Base-by-base conservation (phyloP, 2,329 filamentous ascomycete species). In the Aurifilum marmelostoma region DNA sequence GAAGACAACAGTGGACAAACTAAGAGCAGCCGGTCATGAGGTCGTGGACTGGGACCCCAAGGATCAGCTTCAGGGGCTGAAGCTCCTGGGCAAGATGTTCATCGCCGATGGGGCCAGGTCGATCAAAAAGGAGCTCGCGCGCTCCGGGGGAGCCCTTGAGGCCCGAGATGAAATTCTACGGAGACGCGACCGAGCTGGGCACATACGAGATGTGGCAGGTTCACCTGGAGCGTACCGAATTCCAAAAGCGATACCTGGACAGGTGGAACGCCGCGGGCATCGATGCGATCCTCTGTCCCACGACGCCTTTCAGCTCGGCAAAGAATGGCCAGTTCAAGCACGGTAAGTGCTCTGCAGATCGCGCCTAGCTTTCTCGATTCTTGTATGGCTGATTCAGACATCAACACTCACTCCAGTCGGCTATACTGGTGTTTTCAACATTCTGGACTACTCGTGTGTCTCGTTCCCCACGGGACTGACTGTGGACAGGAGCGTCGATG, bases 221-320 rank as follows among this genome's bases (percentile, higher is more conserved):
- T 60, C 83, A 85, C 32, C 63, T 79, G 1, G 82, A 85, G 69
- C 77, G 84, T 9, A 78, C 79, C 0, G 80, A 75, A 0, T 84
- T 79, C 71, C 83, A 84, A 76, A 83, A 83, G 71, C 75, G 76
- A 7, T 83, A 84, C 60, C 74, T 84, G 0, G 80, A 83, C 34
- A 77, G 81, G 6, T 71, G 70, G 70, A 71, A 68, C 14, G 76
- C 83, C 81, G 70, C 75, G 74, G 82, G 80, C 1, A 83, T 90
- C 9, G 90, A 92, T 74, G 88, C 88, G 1, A 83, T 92, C 11
- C 76, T 92, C 1, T 87, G 86, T 64, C 89, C 90, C 0, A 84
- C 82, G 0, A 83, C 81, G 41, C 81, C 83, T 0, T 85, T 81
- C 63, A 79, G 78, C 54, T 79, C 78, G 0, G 79, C 80, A 39